Conservation (phyloP, 352 stramenopile genomes). For the Globisporangium middletonii region DNA sequence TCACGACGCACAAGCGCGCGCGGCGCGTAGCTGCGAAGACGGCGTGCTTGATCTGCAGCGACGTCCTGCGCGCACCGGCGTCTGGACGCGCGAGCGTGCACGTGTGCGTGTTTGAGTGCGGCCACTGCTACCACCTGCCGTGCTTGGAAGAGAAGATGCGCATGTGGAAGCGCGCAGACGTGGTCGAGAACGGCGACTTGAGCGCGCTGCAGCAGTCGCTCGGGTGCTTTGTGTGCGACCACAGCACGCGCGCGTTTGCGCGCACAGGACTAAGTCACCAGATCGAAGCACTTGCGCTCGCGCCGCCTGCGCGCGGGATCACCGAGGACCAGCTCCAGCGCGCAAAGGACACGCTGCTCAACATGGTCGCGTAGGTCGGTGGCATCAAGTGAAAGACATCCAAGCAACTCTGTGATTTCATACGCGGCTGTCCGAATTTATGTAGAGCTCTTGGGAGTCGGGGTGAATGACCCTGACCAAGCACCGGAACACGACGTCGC, state of each 20-base stretch:
- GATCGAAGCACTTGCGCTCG: constrained; percentile 24
- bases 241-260: constrained; percentile 60
- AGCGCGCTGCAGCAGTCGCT: constrained; percentile 36
- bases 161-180: constrained; percentile 77
- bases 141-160: constrained; percentile 83
- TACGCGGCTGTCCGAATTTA: too few relatives aligned
- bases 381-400: too few relatives aligned
- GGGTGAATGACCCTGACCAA: too few relatives aligned
- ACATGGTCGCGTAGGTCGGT: constrained; percentile 9
- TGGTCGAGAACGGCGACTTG: constrained; percentile 37
- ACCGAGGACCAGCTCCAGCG: constrained; percentile 67
- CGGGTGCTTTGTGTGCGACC: constrained; percentile 80
- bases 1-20: constrained; percentile 53
- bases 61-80: constrained; percentile 42
- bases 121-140: constrained; percentile 73
- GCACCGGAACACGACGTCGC: too few relatives aligned
- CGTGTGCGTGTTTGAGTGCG: constrained; percentile 79
- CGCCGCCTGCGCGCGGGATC: constrained; percentile 36
- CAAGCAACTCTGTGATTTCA: neutral
- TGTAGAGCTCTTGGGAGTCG: too few relatives aligned
- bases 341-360: constrained; percentile 58
- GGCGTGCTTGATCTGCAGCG: constrained; percentile 56
- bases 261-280: constrained; percentile 35
- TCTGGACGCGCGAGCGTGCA: constrained; percentile 46
- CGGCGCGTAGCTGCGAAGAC: constrained; percentile 54